Evolutionary conservation across 2,329 filamentous ascomycete genomes (phyloP).

Genomic region (Trichoderma sp.): DNA sequence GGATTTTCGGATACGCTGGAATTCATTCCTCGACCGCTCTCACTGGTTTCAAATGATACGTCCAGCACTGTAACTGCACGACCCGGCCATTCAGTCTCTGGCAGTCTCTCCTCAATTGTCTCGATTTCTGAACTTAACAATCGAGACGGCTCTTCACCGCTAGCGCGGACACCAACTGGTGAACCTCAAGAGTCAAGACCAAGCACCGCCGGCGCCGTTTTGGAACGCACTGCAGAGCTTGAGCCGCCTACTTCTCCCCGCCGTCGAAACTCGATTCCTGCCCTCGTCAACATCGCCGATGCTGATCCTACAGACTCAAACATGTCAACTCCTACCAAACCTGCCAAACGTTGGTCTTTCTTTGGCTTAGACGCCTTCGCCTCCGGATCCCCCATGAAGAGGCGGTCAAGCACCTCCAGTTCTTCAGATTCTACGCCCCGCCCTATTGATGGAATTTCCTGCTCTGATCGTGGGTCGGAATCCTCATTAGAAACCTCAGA

Average conservation of each 20-base stretch:
- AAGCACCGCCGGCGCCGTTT: slow-evolving; percentile 68
- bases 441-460: slow-evolving; percentile 30
- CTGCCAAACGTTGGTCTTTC: slow-evolving; percentile 59
- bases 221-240: slow-evolving; percentile 47
- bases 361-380: slow-evolving; percentile 58
- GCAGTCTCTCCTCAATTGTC: slow-evolving; percentile 75
- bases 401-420: slow-evolving; percentile 46
- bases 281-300: slow-evolving; percentile 45
- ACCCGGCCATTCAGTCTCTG: slow-evolving; percentile 69
- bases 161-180: slow-evolving; percentile 41
- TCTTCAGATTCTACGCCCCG: slow-evolving; percentile 41
- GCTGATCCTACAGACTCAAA: slow-evolving; percentile 34
- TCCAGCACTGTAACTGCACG: slow-evolving; percentile 72
- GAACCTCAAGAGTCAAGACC: slow-evolving; percentile 54
- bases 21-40: slow-evolving; percentile 78
- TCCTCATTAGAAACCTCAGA: slow-evolving; percentile 26
- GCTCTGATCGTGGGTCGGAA: slow-evolving; percentile 39
- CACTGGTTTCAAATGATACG: slow-evolving; percentile 79
- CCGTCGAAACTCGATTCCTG: slow-evolving; percentile 59
- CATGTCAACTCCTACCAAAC: slow-evolving; percentile 49
- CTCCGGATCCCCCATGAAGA: slow-evolving; percentile 45
- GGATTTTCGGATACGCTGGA: slow-evolving; percentile 83
- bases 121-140: slow-evolving; percentile 52
- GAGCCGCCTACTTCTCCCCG: slow-evolving; percentile 37
- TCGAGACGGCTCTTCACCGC: slow-evolving; percentile 38